Percentiles rank a stretch among this genome's conserved stretches.
phyloP scores from a whole-genome alignment of 2,329 filamentous ascomycete genomes.

The Epichloe elymi region DNA sequence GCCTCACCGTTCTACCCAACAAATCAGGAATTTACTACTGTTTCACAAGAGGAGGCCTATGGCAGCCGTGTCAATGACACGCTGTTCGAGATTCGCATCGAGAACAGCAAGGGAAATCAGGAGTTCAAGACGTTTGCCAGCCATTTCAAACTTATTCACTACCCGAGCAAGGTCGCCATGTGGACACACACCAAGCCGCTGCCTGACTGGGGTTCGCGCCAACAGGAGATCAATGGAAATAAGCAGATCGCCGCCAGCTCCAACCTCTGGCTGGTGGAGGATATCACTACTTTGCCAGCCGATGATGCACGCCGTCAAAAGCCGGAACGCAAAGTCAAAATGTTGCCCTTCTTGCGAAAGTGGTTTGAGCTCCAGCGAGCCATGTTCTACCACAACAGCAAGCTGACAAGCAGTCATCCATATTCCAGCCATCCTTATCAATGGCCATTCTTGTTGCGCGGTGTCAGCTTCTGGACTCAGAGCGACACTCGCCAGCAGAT shows the following conservation, averaged over 20 bases:
- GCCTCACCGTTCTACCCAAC: slow-evolving; percentile 93
- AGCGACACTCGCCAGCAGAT: slow-evolving; percentile 92
- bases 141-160: slow-evolving; percentile 92
- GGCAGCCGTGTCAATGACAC: slow-evolving; percentile 74
- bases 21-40: slow-evolving; percentile 95
- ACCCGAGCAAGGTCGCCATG: slow-evolving; percentile 94
- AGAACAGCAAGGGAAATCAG: slow-evolving; percentile 66
- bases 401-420: slow-evolving; percentile 90
- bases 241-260: slow-evolving; percentile 84
- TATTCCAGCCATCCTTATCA: slow-evolving; percentile 92
- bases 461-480: slow-evolving; percentile 99
- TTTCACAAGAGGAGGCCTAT: slow-evolving; percentile 56
- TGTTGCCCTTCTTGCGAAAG: slow-evolving; percentile 78
- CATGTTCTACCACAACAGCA: slow-evolving; percentile 99
- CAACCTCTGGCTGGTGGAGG: slow-evolving; percentile 90
- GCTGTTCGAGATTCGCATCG: slow-evolving; percentile 82
- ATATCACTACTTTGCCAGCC: slow-evolving; percentile 64
- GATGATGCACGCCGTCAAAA: slow-evolving; percentile 64
- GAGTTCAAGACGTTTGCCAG: slow-evolving; percentile 84
- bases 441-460: slow-evolving; percentile 93
- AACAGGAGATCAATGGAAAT: slow-evolving; percentile 98
- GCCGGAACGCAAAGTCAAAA: slow-evolving; percentile 67
- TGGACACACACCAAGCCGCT: slow-evolving; percentile 93
- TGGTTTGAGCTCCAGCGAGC: slow-evolving; percentile 93
- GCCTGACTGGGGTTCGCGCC: slow-evolving; percentile 95